Base-by-base conservation (phyloP, 208 protist species). In the Wallacemonas sp. region DNA sequence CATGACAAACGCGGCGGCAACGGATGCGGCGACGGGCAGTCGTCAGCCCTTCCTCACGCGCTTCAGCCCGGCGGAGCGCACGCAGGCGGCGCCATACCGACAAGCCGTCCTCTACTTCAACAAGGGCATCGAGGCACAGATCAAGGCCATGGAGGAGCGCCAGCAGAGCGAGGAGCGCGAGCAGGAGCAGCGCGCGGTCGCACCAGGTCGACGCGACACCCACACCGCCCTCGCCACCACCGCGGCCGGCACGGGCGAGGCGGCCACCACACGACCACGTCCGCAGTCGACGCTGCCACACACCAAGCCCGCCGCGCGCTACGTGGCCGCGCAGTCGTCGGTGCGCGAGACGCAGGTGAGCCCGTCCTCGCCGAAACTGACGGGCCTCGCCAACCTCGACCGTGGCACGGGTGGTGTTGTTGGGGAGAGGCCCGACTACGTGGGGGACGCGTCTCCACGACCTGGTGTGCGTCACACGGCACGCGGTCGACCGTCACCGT, bases 221-320 rank as follows among this genome's bases (percentile, higher is more conserved):
- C n/a, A n/a, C n/a, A n/a, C n/a, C n/a, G n/a, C n/a, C n/a, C n/a
- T n/a, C n/a, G n/a, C n/a, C n/a, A n/a, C n/a, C 36, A 41, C 36
- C 36, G 10, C 36, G 14, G 36, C 36, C 36, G 14, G 36, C 36
- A 0, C 36, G 14, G 36, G 14, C 36, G 10, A 41, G 10, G 36
- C 36, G 36, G 14, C 7, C 36, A 41, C 36, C 48, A 18, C 48
- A 55, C 48, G 52, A 8, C 31, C 31, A 41, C 52, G 52, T 5
- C 52, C 52, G 20, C 52, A 59, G 32, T 59, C 52, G 29, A 59
- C 52, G 31, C 20, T 59, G 31, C 52, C 52, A 23, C 52, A 59
- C 29, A 42, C 31, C 31, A 59, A 59, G n/a, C 52, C 52, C 3
- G 14, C 31, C 7, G 10, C 25, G 18, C 52, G 31, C 10, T 25